Evolutionary conservation across 495 filamentous ascomycete species (phyloP), one percentile per base, ranked within the genome.

Genomic region (Astrothelium macrocarpum): DNA sequence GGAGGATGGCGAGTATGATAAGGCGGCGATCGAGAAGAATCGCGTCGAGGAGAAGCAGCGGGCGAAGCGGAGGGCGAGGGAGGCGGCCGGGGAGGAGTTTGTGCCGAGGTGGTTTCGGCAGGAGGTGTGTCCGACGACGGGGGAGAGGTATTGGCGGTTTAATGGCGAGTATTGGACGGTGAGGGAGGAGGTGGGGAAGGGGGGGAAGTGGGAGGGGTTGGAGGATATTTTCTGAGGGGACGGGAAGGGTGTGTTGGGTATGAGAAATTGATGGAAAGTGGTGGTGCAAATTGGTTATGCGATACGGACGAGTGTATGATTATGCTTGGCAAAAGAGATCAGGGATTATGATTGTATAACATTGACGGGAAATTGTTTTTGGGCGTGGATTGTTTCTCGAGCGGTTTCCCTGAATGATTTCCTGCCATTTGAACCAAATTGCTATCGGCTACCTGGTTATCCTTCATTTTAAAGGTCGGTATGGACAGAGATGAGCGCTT

Each of bases 1-100:
- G 94, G 94, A 98, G 73, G 91, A 96, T 61, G 94, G 95, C 10
- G 85, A 91, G 73, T 98, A 98, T 69, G 91, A 96, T 68, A 77
- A 95, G 56, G 94, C 94, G 11, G 95, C 94, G 0, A 81, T 80
- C 25, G 94, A 98, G 80, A 98, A 98, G 81, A 93, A 95, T 70
- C 82, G 95, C 11, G 82, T 98, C 0, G 94, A 98, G 76, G 91
- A 97, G 79, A 94, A 87, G 67, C 94, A 98, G 80, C 78, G 94
- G 62, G 87, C 86, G 42, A 86, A 84, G 72, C 76, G 93, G 60
- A 75, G 89, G 66, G 81, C 82, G 66, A 77, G 91, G 26, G 92
- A 97, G 72, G 78, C 77, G 25, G 81, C 72, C 3, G 94, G 94
- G 1, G 88, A 92, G 68, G 84, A 92, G 61, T 96, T 92, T 72